Evolutionary conservation across 2,329 filamentous ascomycete species (phyloP).

Genomic region (Davidsoniella eucalypti): DNA sequence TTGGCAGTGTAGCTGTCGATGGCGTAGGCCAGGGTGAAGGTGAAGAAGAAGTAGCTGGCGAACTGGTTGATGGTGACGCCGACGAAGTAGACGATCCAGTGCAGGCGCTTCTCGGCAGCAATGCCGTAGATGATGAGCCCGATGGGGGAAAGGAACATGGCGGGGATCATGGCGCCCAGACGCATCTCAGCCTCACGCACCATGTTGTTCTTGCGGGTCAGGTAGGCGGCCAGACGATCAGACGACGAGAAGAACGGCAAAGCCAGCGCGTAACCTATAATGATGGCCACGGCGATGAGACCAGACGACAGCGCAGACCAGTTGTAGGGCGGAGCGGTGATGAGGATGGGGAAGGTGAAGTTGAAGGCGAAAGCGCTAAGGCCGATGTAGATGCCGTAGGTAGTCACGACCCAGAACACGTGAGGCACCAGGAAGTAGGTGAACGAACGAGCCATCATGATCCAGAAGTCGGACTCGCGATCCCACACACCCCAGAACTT

Average conservation of each 20-base stretch:
- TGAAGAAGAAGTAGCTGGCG: slow-evolving; percentile 37
- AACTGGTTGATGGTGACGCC: slow-evolving; percentile 33
- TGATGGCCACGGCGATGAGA: slow-evolving; percentile 21
- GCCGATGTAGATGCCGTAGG: slow-evolving; percentile 26
- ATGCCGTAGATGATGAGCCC: slow-evolving; percentile 28
- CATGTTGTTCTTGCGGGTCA: slow-evolving; percentile 27
- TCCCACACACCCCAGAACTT: slow-evolving; percentile 28
- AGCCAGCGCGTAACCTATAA: slow-evolving; percentile 24
- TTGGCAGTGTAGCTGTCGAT: slow-evolving; percentile 42
- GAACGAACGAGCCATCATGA: slow-evolving; percentile 28
- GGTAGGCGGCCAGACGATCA: slow-evolving; percentile 26
- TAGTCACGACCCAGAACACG: slow-evolving; percentile 33
- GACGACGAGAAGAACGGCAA: slow-evolving; percentile 28
- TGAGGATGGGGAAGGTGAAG: slow-evolving; percentile 32
- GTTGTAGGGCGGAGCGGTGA: slow-evolving; percentile 27
- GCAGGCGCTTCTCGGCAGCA: slow-evolving; percentile 22
- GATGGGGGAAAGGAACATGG: slow-evolving; percentile 24
- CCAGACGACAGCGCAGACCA: slow-evolving; percentile 29
- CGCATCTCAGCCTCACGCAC: slow-evolving; percentile 34
- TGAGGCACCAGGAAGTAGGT: slow-evolving; percentile 31
- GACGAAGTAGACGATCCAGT: slow-evolving; percentile 31
- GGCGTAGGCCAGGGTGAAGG: slow-evolving; percentile 42
- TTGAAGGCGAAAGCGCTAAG: slow-evolving; percentile 26
- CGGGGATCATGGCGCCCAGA: slow-evolving; percentile 23
- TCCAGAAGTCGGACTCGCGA: slow-evolving; percentile 26